Conservation (phyloP, 2,329 filamentous ascomycete genomes). For the Tolypocladium amazonense region DNA sequence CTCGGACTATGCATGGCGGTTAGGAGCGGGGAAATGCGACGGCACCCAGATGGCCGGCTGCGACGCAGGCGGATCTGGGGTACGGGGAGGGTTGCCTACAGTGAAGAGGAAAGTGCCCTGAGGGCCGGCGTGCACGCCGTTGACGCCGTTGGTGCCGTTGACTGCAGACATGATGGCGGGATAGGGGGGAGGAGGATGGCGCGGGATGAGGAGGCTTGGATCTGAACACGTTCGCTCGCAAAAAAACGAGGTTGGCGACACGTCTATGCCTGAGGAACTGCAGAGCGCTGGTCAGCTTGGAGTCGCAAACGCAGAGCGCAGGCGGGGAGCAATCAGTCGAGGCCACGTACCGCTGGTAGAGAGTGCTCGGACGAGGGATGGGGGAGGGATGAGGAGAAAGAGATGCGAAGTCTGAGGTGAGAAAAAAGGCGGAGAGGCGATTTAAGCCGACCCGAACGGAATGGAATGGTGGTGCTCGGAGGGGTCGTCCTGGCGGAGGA, state of each 20-base stretch:
- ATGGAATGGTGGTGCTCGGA: slow-evolving; percentile 2
- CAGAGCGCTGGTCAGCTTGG: background rate
- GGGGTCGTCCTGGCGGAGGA: background rate
- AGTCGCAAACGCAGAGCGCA: background rate
- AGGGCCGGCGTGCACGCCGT: slow-evolving; percentile 23
- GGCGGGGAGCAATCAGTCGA: background rate
- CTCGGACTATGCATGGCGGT: slow-evolving; percentile 51
- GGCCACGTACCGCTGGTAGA: background rate
- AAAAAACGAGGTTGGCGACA: background rate
- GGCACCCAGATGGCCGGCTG: background rate
- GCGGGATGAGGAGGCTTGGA: slow-evolving; percentile 8
- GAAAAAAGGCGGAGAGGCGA: slow-evolving; percentile 5
- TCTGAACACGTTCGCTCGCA: background rate
- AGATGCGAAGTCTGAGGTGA: slow-evolving; percentile 1
- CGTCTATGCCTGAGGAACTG: background rate
- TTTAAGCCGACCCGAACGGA: slow-evolving; percentile 4
- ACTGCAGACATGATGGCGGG: slow-evolving; percentile 42
- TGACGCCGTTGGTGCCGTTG: slow-evolving; percentile 36
- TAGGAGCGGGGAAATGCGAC: slow-evolving; percentile 9
- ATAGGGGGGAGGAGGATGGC: slow-evolving; percentile 6
- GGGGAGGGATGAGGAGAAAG: background rate
- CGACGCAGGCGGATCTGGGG: background rate
- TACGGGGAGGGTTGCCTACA: slow-evolving; percentile 28
- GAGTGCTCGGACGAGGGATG: background rate
- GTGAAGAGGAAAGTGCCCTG: slow-evolving; percentile 76